These are phyloP conservation scores for Fusarium sp. DNA, from an alignment of 2,329 filamentous ascomycete genomes.

Conservation along the genomic window DNA sequence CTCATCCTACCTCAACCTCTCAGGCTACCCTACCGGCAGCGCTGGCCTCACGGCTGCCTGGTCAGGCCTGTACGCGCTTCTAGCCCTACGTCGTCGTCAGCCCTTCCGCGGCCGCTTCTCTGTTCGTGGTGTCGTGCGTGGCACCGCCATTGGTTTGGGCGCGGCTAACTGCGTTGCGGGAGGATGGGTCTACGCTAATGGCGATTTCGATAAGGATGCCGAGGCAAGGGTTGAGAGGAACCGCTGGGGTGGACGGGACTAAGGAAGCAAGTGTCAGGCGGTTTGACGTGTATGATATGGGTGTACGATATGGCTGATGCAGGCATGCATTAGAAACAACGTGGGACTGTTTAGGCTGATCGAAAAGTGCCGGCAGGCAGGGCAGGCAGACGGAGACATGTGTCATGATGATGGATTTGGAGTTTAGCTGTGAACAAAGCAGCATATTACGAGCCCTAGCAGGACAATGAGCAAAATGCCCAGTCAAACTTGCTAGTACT, in stretches of 20 bases:
- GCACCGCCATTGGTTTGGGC: slow-evolving; percentile 62
- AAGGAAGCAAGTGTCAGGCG: slow-evolving; percentile 24
- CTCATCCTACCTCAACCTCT: slow-evolving; percentile 68
- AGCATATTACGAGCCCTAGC: background rate
- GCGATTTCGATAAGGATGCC: slow-evolving; percentile 62
- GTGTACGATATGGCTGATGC: slow-evolving; percentile 24
- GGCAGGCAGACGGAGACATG: background rate
- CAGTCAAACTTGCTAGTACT: background rate
- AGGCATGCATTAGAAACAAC: background rate
- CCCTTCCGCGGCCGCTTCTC: slow-evolving; percentile 56
- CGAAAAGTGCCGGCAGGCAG: background rate
- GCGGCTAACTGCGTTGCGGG: slow-evolving; percentile 61
- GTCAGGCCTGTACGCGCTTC: slow-evolving; percentile 67
- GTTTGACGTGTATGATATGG: slow-evolving; percentile 26
- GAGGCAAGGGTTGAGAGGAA: slow-evolving; percentile 61
- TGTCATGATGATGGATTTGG: background rate
- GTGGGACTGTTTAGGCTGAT: background rate
- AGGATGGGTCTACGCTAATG: slow-evolving; percentile 63
- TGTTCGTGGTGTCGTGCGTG: slow-evolving; percentile 62
- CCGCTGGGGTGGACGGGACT: slow-evolving; percentile 56
- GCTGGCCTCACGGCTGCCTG: slow-evolving; percentile 67
- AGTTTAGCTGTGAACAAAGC: background rate
- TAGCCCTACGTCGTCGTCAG: slow-evolving; percentile 63
- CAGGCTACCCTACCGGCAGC: slow-evolving; percentile 67
- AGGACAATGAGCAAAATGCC: background rate